Percentiles rank a stretch among this genome's conserved stretches.
These are phyloP conservation scores for Terfezia claveryi DNA, from an alignment of 495 filamentous ascomycete species.

Conservation along the genomic window DNA sequence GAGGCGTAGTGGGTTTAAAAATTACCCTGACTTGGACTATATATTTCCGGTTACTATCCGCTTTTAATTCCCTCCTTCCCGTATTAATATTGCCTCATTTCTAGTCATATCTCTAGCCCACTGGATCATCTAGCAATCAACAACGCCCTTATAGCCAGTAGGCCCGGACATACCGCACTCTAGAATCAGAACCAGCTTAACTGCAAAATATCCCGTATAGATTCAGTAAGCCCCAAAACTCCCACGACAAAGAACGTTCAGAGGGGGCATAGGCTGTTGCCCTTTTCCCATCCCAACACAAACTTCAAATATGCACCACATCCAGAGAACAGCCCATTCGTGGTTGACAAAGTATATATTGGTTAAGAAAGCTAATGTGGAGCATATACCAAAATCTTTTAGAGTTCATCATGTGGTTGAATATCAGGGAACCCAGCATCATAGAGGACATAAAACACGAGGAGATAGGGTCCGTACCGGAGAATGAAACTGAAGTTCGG, in stretches of 20 bases:
- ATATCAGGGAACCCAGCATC: slow-evolving; percentile 28
- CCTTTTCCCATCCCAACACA: slow-evolving; percentile 27
- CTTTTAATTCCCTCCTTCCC: no score
- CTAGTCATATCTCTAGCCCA: no score
- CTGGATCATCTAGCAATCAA: no score
- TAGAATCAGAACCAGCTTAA: no score
- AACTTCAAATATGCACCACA: slow-evolving; percentile 31
- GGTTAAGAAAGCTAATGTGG: slow-evolving; percentile 24
- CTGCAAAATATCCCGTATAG: no score
- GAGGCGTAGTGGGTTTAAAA: no score
- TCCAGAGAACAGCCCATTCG: slow-evolving; percentile 29
- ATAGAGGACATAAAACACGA: slow-evolving; percentile 34
- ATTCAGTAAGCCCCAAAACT: slow-evolving; percentile 15
- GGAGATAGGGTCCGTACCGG: slow-evolving; percentile 24
- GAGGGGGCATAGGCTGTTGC: slow-evolving; percentile 31
- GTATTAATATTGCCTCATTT: no score
- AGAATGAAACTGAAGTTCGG: slow-evolving; percentile 10
- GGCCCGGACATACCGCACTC: no score
- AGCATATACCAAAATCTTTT: slow-evolving; percentile 21
- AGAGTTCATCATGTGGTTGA: slow-evolving; percentile 19
- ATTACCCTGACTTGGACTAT: no score
- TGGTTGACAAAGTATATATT: slow-evolving; percentile 17
- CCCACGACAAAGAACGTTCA: slow-evolving; percentile 34
- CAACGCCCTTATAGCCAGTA: no score
- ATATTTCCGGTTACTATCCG: no score